Evolutionary conservation across 2,329 filamentous ascomycete species (phyloP).

Genomic region (Ophiocordyceps camponoti-leonardi): DNA sequence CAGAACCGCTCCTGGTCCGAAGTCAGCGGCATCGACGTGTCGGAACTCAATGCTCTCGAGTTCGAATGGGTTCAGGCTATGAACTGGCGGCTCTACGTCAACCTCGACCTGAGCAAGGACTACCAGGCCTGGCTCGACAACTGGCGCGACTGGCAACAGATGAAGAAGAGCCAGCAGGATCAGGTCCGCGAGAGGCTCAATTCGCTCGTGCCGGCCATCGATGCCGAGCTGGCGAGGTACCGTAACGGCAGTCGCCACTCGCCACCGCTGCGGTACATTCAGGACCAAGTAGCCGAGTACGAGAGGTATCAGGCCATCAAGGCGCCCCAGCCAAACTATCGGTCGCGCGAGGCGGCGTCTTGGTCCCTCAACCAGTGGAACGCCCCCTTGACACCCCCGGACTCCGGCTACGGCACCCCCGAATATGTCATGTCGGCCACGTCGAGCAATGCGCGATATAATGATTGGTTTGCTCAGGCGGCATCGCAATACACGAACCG

Average conservation of each 20-base stretch:
- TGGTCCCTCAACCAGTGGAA: conserved; percentile 28
- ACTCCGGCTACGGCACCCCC: conserved; percentile 44
- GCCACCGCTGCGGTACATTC: conserved; percentile 28
- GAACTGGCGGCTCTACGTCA: conserved; percentile 72
- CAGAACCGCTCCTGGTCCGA: conserved; percentile 96
- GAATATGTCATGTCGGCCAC: conserved; percentile 39
- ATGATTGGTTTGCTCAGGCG: conserved; percentile 37
- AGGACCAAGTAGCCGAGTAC: conserved; percentile 37
- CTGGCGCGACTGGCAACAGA: conserved; percentile 39
- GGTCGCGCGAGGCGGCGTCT: conserved; percentile 24
- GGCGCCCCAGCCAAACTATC: conserved; percentile 19
- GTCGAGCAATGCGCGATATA: conserved; percentile 35
- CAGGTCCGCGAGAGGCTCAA: conserved; percentile 33
- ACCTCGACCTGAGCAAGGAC: conserved; percentile 60
- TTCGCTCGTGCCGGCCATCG: conserved; percentile 29
- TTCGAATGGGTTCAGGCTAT: conserved; percentile 75
- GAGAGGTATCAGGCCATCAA: conserved; percentile 30
- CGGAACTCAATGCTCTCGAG: conserved; percentile 73
- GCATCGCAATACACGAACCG: conserved; percentile 24
- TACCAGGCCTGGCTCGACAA: conserved; percentile 45
- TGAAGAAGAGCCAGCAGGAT: conserved; percentile 34
- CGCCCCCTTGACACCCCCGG: conserved; percentile 38
- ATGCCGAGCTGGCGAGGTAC: conserved; percentile 22
- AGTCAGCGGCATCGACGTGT: conserved; percentile 74
- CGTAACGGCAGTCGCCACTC: conserved; percentile 20